phyloP scores from a whole-genome alignment of 1,139 yeast genomes.

The Yamadazyma atmosphaerica region DNA sequence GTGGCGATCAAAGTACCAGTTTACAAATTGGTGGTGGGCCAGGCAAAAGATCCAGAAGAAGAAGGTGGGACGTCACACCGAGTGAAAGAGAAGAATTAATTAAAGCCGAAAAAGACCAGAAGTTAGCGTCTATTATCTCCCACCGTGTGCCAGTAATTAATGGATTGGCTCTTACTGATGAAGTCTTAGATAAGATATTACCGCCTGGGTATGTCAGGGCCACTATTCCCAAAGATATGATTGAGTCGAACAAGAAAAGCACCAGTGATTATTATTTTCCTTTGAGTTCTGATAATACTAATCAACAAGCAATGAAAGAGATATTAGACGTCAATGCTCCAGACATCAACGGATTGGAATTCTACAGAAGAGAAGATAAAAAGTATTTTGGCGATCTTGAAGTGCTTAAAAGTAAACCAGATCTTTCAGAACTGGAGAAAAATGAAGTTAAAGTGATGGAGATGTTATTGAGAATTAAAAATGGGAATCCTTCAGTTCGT shows the following conservation, averaged over 20 bases:
- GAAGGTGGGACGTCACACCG: constrained; percentile 40
- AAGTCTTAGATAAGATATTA: constrained; percentile 49
- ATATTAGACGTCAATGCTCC: constrained; percentile 29
- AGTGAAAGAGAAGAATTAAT: constrained; percentile 25
- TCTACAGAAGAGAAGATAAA: constrained; percentile 70
- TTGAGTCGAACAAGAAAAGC: constrained; percentile 1
- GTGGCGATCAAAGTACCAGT: background rate
- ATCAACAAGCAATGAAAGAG: constrained; percentile 10
- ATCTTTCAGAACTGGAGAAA: constrained; percentile 50
- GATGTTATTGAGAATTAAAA: constrained; percentile 68
- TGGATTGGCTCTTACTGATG: constrained; percentile 51
- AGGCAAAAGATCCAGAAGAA: constrained; percentile 26
- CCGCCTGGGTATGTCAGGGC: constrained; percentile 56
- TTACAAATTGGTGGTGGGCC: too few species aligned
- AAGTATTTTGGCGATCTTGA: constrained; percentile 69
- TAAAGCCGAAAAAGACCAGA: constrained; percentile 12
- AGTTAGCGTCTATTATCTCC: constrained; percentile 13
- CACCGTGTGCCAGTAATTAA: constrained; percentile 39
- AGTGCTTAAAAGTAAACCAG: constrained; percentile 28
- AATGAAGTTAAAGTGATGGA: constrained; percentile 64
- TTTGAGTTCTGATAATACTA: constrained; percentile 16
- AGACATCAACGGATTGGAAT: constrained; percentile 57
- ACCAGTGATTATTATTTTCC: constrained; percentile 6
- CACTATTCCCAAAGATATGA: constrained; percentile 47
- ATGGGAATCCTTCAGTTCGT: constrained; percentile 69